Base-by-base conservation (phyloP, 257 asterid species). In the Solanum arcanum region DNA sequence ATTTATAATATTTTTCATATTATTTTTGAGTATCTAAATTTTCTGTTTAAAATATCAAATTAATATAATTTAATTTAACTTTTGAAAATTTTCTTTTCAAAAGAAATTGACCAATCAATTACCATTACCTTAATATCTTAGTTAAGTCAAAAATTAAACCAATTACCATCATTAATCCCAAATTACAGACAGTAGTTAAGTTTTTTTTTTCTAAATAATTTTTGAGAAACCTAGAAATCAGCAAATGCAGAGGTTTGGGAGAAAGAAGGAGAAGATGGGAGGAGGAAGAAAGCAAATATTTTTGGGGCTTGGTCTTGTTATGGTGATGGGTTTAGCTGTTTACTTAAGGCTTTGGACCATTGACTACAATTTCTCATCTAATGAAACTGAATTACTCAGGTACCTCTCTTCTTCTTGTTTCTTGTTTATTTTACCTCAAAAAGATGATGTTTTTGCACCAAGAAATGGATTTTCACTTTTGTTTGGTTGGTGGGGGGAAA, bases 341-440 rank as follows among this genome's bases (percentile, higher is more conserved):
- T 92, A 97, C 92, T 90, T 94, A 84, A 91, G 93, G 70, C 95
- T 95, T 13, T 97, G 99, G 99, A 92, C 94, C 0, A 90, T 95
- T 83, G 97, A 95, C 83, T 92, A 94, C 85, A 93, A 88, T 75
- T 75, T 91, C 88, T 92, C 98, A 52, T 86, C 96, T 15, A 47
- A 77, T 60, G 99, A 97, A 68, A 60, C 98, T 52, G 92, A 91
- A 42, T 66, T 95, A 12, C 21, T 95, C 29, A 95, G 99, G 98
- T 97, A 41, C 27, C 60, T 49, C 60, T 52, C 62, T 49, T 49
- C 59, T 35, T 15, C 39, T 87, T 77, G n/a, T 49, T 86, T 85
- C 66, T 84, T 60, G n/a, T 12, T 64, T 60, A 66, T 66, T 62
- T 62, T 64, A 29, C 66, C 31, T 76, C 62, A 18, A 52, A 52